Base-by-base conservation (phyloP, 495 filamentous ascomycete species). In the Penicillium canescens region DNA sequence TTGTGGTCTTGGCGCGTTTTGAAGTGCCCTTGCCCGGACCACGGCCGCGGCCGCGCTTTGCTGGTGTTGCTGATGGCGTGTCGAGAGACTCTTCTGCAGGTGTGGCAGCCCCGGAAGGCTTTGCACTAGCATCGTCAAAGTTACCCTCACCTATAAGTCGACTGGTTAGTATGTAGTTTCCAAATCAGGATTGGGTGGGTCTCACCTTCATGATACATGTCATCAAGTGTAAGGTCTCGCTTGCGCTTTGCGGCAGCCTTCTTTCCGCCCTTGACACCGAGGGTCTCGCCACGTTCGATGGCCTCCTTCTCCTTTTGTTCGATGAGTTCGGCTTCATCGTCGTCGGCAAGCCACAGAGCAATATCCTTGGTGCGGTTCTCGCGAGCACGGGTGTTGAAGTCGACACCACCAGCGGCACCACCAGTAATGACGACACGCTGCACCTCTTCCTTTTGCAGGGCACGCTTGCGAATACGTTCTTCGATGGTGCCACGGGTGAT, bases 401-500 rank as follows among this genome's bases (percentile, higher is more conserved):
- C 92, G 38, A 96, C 92, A 52, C 86, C 86, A 45, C 86, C 80
- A 38, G 88, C 83, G 37, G 86, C 89, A 37, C 91, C 92, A 53
- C 92, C 92, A 24, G 91, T 90, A 62, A 99, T 99, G 69, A 99
- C 94, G 28, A 99, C 94, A 24, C 94, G 89, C 71, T 99, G 94
- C 57, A 99, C 94, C 68, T 99, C 94, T 74, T 99, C 95, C 73
- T 99, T 99, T 71, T 99, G 94, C 68, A 96, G 75, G 31, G 94
- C 94, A 23, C 94, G 89, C 82, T 96, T 96, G 56, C 95, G 90
- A 61, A 98, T 98, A 33, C 94, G 92, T 74, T 98, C 94, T 72
- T 98, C 94, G 68, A 98, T 98, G 2, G 94, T 98, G 52, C 90
- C 90, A 35, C 92, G 87, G 5, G 94, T 98, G 75, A 98, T 98